Evolutionary conservation across 768 basidiomycete genomes (phyloP), one percentile per base, ranked within the genome.

Genomic region (Suillus subaureus): DNA sequence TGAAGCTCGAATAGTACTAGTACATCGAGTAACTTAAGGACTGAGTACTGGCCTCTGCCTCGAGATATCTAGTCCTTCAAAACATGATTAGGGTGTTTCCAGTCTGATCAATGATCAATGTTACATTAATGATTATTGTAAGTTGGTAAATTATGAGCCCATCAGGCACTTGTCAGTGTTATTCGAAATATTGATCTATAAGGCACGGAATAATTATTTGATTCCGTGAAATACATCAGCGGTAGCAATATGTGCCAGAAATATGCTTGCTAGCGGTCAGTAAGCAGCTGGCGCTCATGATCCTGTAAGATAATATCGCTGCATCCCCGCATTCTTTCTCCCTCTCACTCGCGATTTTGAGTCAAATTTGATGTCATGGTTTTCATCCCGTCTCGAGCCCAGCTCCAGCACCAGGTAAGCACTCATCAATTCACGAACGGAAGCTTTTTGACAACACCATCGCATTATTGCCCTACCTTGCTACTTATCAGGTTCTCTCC

Each of bases 341-440:
- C 43, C 28, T 11, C 49, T 26, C 43, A 13, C n/a, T 49, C n/a
- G 6, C 37, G 49, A 18, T 54, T 43, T 58, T 15, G 23, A 58
- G 54, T 64, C 52, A 40, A 31, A 45, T 65, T 51, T 42, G 40
- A 69, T 68, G 68, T 71, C 49, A 78, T 76, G 75, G 70, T 70
- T 33, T 37, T 61, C 52, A 63, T 35, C 52, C 61, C 57, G 55
- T 67, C 15, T 37, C 31, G 21, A 66, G 26, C 2, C 54, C 21
- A 40, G 23, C 31, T 8, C 12, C 39, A 60, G 40, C 39, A 40
- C 39, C 58, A 60, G 26, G 58, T 42, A 60, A 60, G 58, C 18
- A 42, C 9, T 31, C 57, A 21, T 60, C 2, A 28, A 28, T 26
- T 6, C 5, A 18, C 12, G 26, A 16, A 21, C 40, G 6, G 26